phyloP scores from a whole-genome alignment of 257 asterid genomes.

The Solanum okadae region DNA sequence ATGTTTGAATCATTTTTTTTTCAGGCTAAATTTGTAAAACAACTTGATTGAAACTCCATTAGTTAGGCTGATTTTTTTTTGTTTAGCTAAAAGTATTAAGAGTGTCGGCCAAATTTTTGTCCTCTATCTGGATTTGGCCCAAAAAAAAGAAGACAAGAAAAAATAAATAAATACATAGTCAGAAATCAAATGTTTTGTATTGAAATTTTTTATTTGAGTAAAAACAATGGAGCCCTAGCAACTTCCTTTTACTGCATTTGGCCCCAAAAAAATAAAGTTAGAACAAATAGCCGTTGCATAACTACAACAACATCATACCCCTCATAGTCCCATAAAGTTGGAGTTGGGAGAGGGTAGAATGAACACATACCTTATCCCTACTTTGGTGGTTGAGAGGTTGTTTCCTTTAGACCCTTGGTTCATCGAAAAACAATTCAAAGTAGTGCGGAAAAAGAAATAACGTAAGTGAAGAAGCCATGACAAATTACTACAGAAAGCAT shows the following conservation, averaged over 20 bases:
- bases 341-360: neutral
- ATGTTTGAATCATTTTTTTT: neutral
- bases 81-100: neutral
- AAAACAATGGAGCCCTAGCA: neutral
- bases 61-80: neutral
- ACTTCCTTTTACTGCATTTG: neutral
- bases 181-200: neutral
- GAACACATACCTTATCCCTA: neutral
- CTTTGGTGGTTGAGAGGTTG: neutral
- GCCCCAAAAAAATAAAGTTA: neutral
- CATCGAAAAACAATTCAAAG: neutral
- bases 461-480: neutral
- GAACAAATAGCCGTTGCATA: neutral
- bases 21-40: neutral
- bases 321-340: neutral
- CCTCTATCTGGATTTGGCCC: neutral
- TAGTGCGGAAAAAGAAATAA: neutral
- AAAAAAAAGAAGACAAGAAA: neutral
- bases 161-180: neutral
- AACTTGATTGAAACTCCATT: neutral
- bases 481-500: neutral
- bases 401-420: neutral
- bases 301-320: neutral
- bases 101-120: neutral
- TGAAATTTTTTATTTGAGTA: neutral